Percentiles rank a stretch among this genome's conserved stretches.
These are phyloP conservation scores for Diophrys sp. DNA, from an alignment of 73 alveolate genomes.

Conservation along the genomic window DNA sequence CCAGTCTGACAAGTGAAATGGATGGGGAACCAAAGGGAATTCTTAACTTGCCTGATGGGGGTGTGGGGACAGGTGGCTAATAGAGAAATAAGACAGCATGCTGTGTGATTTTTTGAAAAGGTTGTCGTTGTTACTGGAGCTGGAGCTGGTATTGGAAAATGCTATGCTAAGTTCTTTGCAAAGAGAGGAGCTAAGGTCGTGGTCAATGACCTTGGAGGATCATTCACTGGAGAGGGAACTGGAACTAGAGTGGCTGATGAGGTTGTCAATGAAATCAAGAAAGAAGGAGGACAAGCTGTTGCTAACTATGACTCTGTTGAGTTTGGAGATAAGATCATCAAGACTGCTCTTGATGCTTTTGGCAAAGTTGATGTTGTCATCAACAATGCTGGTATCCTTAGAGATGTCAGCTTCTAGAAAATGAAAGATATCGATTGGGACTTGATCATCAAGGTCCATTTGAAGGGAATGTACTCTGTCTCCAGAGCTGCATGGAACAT, in stretches of 20 bases:
- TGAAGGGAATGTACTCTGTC: conserved; percentile 73
- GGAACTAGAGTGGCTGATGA: conserved; percentile 70
- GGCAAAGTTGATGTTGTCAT: conserved; percentile 86
- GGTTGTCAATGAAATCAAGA: conserved; percentile 87
- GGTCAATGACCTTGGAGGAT: conserved; percentile 86
- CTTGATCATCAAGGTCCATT: conserved; percentile 68
- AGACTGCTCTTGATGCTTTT: conserved; percentile 91
- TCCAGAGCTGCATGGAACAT: conserved; percentile 87
- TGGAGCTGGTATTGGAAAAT: conserved; percentile 87
- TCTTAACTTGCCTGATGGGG: not conserved
- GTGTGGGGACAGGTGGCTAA: no score
- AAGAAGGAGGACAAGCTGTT: conserved; percentile 91
- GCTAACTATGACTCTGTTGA: conserved; percentile 94
- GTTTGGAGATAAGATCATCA: conserved; percentile 91
- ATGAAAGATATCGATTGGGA: conserved; percentile 94
- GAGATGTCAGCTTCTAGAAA: conserved; percentile 88
- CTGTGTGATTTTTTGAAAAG: conserved; percentile 4
- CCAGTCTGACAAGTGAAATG: not conserved
- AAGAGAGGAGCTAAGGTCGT: conserved; percentile 87
- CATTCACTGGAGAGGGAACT: conserved; percentile 68
- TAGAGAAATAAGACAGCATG: not conserved
- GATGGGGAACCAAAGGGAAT: not conserved
- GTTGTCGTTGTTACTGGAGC: conserved; percentile 89
- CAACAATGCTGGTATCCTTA: conserved; percentile 97
- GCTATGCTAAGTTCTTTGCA: conserved; percentile 81